Base-by-base conservation (phyloP, 805 yeast genomes). In the Starmerella bombicola region DNA sequence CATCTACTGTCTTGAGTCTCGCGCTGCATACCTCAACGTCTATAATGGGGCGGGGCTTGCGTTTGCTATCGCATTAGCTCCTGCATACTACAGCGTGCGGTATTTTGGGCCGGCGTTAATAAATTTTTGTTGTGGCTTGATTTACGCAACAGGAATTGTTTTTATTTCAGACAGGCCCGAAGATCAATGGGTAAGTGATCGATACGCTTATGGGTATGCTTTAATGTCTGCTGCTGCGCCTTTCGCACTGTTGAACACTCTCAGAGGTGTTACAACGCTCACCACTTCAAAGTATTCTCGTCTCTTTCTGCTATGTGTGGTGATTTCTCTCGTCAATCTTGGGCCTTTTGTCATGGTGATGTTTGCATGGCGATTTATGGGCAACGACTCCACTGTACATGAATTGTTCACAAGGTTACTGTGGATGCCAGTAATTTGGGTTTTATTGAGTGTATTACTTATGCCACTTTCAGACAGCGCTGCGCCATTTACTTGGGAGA, bases 141-240 rank as follows among this genome's bases (percentile, higher is more conserved):
- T 45, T 4, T 43, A 48, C 4, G 54, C 53, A 1, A 53, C 50
- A 1, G 56, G 56, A 1, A 24, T 47, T 1, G 45, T 45, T 15
- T 35, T 50, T 1, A 29, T 51, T n/a, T 38, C 46, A 12, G 49
- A 41, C 15, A 37, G 37, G 6, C 21, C 37, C 3, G 36, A 30
- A 15, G 49, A 47, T n/a, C 43, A 30, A 18, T 41, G 50, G 38
- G 33, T 40, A n/a, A 31, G 30, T 13, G 56, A 53, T 26, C 36
- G 46, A 18, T 40, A 32, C 24, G 33, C 28, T 3, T 30, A 40
- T 35, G 56, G 56, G 1, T 41, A 42, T 16, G 40, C 49, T 3
- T 26, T 53, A n/a, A 9, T 47, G 2, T 45, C 53, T 1, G 18
- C 35, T 9, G 43, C 52, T 2, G 46, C 47, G 1, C 54, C 54